These are phyloP conservation scores for Chaetomium fimeti DNA, from an alignment of 495 filamentous ascomycete genomes.

Conservation along the genomic window DNA sequence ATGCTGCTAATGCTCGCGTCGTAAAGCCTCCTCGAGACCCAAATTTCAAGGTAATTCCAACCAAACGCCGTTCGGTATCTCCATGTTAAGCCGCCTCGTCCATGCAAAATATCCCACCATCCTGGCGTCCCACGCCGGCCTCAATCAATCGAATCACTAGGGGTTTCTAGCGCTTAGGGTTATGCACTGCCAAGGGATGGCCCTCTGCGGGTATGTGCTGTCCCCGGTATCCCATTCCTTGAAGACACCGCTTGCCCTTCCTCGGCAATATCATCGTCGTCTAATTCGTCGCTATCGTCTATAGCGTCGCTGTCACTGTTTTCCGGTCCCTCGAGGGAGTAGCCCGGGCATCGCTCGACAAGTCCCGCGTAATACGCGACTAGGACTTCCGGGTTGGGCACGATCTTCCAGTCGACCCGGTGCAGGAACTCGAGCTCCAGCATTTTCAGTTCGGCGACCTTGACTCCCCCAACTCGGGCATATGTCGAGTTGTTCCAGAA, in stretches of 20 bases:
- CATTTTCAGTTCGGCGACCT: conserved; percentile 79
- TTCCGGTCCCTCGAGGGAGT: conserved; percentile 42
- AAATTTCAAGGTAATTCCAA: conserved; percentile 2
- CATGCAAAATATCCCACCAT: neutral
- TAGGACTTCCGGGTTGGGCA: conserved; percentile 88
- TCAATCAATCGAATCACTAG: neutral
- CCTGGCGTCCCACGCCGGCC: neutral
- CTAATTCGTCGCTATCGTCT: conserved; percentile 30
- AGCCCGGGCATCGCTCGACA: conserved; percentile 58
- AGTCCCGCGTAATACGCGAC: conserved; percentile 90
- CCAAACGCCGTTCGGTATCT: conserved; percentile 7
- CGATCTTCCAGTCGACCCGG: conserved; percentile 91
- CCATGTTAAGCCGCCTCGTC: neutral
- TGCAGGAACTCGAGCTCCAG: conserved; percentile 94
- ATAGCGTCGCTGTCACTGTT: conserved; percentile 26
- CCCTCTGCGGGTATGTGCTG: neutral
- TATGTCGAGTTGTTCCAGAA: conserved; percentile 99
- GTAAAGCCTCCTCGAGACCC: neutral
- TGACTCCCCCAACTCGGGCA: conserved; percentile 88
- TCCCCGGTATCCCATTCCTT: neutral
- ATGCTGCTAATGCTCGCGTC: neutral
- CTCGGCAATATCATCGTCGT: conserved; percentile 17
- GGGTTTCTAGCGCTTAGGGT: neutral
- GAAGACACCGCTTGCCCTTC: neutral
- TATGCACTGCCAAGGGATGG: neutral